phyloP scores from a whole-genome alignment of 2,329 filamentous ascomycete genomes.

The Penicillium olsonii region DNA sequence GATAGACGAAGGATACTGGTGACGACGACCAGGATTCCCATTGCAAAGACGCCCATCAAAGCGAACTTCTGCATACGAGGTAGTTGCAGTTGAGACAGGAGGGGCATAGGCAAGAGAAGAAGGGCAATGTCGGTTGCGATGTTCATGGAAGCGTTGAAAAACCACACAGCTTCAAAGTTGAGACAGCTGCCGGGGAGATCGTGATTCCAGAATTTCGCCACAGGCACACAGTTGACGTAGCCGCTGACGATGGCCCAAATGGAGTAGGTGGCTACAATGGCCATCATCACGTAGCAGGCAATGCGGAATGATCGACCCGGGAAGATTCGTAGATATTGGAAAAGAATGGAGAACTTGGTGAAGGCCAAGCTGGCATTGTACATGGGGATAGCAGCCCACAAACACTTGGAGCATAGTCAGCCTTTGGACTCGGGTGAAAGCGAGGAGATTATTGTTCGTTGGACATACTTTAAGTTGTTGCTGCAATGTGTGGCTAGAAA shows the following conservation, averaged over 20 bases:
- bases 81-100: constrained; percentile 42
- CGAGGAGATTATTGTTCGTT: background rate
- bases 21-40: constrained; percentile 44
- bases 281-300: constrained; percentile 38
- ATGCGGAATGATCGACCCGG: constrained; percentile 31
- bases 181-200: constrained; percentile 39
- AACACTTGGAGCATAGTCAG: constrained; percentile 16
- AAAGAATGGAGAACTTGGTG: constrained; percentile 49
- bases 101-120: constrained; percentile 45
- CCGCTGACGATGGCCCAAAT: constrained; percentile 40
- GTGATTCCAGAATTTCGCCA: constrained; percentile 45
- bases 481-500: constrained; percentile 19
- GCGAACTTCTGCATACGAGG: constrained; percentile 45
- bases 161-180: constrained; percentile 43
- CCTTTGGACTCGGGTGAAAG: background rate
- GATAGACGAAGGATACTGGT: constrained; percentile 35
- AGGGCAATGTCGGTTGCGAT: constrained; percentile 47
- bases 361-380: constrained; percentile 37
- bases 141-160: constrained; percentile 45
- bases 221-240: constrained; percentile 45
- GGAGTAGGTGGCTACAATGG: constrained; percentile 30
- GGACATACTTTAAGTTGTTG: constrained; percentile 29
- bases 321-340: constrained; percentile 51
- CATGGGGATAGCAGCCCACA: constrained; percentile 36
- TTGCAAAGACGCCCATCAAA: constrained; percentile 44